Base-by-base conservation (phyloP, 768 basidiomycete genomes). In the Mycena vulgaris region DNA sequence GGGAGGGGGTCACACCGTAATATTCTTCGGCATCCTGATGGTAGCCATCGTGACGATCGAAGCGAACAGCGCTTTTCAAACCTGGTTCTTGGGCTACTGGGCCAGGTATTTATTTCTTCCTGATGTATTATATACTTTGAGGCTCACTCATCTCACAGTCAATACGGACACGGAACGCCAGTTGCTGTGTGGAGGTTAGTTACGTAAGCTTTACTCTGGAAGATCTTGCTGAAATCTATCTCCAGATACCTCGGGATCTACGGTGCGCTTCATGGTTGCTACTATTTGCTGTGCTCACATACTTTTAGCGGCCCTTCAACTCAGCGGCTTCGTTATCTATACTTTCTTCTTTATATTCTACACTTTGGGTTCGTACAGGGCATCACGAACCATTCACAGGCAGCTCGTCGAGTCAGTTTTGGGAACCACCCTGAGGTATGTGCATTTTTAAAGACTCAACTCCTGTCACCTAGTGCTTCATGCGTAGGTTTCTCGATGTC, bases 351-450 rank as follows among this genome's bases (percentile, higher is more conserved):
- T 77, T 30, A 69, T 81, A n/a, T 61, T 85, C 10, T 91, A 85
- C 73, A 79, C 87, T 23, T 80, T 78, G 42, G 91, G 89, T 5
- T 75, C 81, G 2, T 73, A 90, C 57, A 81, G 88, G 63, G 92
- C 91, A 3, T 90, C 90, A 4, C 81, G 85, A 59, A 78, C 71
- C 13, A 87, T 93, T 14, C 91, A 92, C 73, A 75, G 75, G 27
- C 78, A 83, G 66, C 82, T 93, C 0, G 68, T 92, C 3, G 77
- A 85, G 35, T 85, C 90, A 13, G 76, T 93, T 0, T 76, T 93
- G 19, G 85, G 88, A 7, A 87, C 90, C 5, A 92, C 92, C 1
- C 77, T 92, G 40, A 84, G 90, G 58, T 67, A 25, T 28, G 48
- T 56, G 13, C 2, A 78, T 75, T 6, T 31, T 23, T 39, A 31